A percentile compares a stretch with the other conserved stretches of the same genome.
Conservation (phyloP, 768 basidiomycete genomes). For the Baorangia bicolor region DNA sequence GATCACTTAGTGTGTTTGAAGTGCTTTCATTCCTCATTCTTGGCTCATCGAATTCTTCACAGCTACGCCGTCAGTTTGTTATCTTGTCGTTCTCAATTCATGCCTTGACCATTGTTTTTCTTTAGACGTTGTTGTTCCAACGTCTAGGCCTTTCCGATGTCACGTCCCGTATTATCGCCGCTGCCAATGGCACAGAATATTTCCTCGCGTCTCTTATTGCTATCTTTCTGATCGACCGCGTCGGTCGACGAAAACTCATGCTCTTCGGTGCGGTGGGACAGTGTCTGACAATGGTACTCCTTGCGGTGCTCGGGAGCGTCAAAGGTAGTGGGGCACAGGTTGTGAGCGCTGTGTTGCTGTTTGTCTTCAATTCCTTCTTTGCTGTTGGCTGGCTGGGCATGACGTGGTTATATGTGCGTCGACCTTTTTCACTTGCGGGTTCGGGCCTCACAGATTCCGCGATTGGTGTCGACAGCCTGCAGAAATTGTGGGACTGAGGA, state of each 20-base stretch:
- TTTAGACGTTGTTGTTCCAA: slow-evolving; percentile 52
- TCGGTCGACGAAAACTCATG: slow-evolving; percentile 72
- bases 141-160: slow-evolving; percentile 57
- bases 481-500: slow-evolving; percentile 60
- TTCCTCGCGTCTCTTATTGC: slow-evolving; percentile 70
- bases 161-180: slow-evolving; percentile 60
- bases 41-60: slow-evolving; percentile 13
- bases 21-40: slow-evolving; percentile 6
- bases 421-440: not conserved
- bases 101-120: not conserved
- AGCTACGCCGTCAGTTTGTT: slow-evolving; percentile 33
- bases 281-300: slow-evolving; percentile 55
- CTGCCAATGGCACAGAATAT: slow-evolving; percentile 71
- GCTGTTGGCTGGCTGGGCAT: slow-evolving; percentile 70
- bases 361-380: slow-evolving; percentile 74
- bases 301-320: slow-evolving; percentile 56
- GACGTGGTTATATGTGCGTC: slow-evolving; percentile 66
- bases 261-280: slow-evolving; percentile 67
- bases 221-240: slow-evolving; percentile 67
- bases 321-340: slow-evolving; percentile 48
- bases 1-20: slow-evolving; percentile 55
- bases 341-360: slow-evolving; percentile 54
- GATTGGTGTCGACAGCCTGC: slow-evolving; percentile 43
- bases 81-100: not conserved
- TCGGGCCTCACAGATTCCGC: not conserved